Conservation (phyloP, 257 asterid species). For the Solanum stenotomum region DNA sequence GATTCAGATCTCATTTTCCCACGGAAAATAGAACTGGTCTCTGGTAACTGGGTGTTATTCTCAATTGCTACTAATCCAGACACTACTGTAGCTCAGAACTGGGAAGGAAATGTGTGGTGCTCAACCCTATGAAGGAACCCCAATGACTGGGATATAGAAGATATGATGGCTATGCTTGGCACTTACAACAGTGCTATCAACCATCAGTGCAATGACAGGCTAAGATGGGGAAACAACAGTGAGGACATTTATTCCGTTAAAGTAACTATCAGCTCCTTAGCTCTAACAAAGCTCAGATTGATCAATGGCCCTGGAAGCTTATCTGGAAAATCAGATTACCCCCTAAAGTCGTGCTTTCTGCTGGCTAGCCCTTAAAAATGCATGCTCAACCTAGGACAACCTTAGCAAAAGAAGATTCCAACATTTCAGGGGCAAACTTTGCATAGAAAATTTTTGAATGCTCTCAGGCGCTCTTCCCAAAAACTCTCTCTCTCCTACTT, state of each 20-base stretch:
- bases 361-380: background rate
- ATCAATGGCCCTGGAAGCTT: background rate
- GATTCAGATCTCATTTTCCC: no score
- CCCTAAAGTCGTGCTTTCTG: background rate
- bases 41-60: background rate
- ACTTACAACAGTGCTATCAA: background rate
- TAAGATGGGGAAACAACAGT: background rate
- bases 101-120: background rate
- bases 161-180: background rate
- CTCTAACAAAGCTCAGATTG: background rate
- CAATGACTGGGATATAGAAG: background rate
- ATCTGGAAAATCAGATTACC: background rate
- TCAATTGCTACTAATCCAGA: background rate
- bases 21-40: no score
- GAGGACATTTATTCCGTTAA: background rate
- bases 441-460: no score
- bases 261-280: background rate
- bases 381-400: background rate
- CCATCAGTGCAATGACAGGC: background rate
- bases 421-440: no score
- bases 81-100: background rate
- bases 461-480: no score
- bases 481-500: no score
- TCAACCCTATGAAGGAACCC: background rate
- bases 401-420: background rate